Base-by-base conservation (phyloP, 768 basidiomycete genomes). In the Tremella mesenterica region DNA sequence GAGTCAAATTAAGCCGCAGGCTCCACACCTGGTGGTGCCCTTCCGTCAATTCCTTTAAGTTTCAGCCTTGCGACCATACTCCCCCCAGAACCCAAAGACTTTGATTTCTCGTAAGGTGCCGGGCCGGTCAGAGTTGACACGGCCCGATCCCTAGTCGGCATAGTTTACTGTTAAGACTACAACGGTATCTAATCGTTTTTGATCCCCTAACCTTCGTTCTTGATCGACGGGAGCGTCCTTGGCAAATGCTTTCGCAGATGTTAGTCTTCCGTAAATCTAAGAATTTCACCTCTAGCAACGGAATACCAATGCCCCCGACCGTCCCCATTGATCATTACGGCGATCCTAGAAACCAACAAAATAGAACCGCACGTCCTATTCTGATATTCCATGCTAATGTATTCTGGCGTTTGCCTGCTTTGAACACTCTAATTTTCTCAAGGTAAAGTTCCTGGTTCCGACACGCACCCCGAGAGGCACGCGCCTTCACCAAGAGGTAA, bases 31-130 rank as follows among this genome's bases (percentile, higher is more conserved):
- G 80, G 82, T 83, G 82, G 82, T 83, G 81, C 82, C 82, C 82
- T 83, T 83, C 82, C 79, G 77, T 83, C 81, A 84, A 83, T 83
- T 84, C 81, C 81, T 83, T 82, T 82, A 83, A 83, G 81, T 83
- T 83, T 83, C 82, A 82, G 78, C 77, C 77, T 79, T 79, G 80
- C 78, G 79, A 81, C 81, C 80, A 81, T 81, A 81, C 81, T 82
- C 79, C 80, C 81, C 81, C 81, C 81, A 78, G 81, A 85, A 84
- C 83, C 84, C 83, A 84, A 85, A 84, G 81, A 84, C 84, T 84
- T 83, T 84, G 82, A 83, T 85, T 85, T 84, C 83, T 83, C 79
- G 79, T 81, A 83, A 83, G 83, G 82, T 83, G 81, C 83, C 78
- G 79, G 83, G 76, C 77, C 76, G 82, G 79, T 80, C 82, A 83